Evolutionary conservation across 352 stramenopile species (phyloP).

Genomic region (Thraustochytrium striatum): DNA sequence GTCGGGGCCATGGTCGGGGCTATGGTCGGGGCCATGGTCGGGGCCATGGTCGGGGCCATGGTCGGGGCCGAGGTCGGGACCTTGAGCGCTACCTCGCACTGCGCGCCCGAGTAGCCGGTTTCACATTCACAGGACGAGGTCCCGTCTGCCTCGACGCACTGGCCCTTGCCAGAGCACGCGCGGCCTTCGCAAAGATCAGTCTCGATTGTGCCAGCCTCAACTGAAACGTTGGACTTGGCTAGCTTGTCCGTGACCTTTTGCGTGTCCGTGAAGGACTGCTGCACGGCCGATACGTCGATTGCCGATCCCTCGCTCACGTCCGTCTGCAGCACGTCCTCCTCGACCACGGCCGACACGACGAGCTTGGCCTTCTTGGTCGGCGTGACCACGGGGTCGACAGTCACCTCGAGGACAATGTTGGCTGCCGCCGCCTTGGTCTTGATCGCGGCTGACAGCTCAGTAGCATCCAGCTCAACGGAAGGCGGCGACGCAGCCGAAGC

Average conservation of each 20-base stretch:
- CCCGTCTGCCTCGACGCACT: not conserved
- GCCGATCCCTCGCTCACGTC: not conserved
- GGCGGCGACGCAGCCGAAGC: not conserved
- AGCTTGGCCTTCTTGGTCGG: not conserved
- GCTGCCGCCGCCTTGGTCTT: not conserved
- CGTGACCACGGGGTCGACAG: not conserved
- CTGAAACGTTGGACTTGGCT: not conserved
- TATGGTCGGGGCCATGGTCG: not conserved
- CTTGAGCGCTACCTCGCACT: slow-evolving; percentile 9
- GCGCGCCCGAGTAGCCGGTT: not conserved
- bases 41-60: not conserved
- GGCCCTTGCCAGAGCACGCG: not conserved
- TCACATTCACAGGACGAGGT: not conserved
- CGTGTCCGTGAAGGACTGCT: not conserved
- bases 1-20: no score
- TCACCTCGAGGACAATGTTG: not conserved
- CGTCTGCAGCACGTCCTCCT: not conserved
- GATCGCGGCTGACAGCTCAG: not conserved
- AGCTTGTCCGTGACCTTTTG: not conserved
- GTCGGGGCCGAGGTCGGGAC: not conserved
- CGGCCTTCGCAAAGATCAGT: slow-evolving; percentile 1
- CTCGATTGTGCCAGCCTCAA: not conserved
- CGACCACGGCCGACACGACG: not conserved
- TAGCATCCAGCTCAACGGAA: not conserved
- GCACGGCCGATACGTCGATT: not conserved